Evolutionary conservation across 2,329 filamentous ascomycete genomes (phyloP), one percentile per base, ranked within the genome.

Genomic region (Coleophoma cylindrospora): DNA sequence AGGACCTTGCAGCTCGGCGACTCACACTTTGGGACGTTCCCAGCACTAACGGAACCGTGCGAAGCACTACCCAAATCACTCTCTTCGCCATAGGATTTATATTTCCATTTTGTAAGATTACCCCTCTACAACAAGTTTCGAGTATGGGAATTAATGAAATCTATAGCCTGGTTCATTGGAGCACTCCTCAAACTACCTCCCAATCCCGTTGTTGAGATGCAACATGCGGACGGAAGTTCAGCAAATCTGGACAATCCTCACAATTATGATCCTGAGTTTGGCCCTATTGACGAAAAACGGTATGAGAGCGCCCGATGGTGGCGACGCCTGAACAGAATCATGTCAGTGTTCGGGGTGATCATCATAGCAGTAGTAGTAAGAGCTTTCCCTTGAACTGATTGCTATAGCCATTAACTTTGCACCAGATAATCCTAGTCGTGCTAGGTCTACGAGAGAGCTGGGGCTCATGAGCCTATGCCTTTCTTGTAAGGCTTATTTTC

Each of bases 31-130:
- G 89, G 87, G 81, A 84, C 53, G 83, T 89, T 1, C 89, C 89
- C 1, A 84, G 83, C 1, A 70, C 79, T 10, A 69, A 79, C 3
- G 80, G 83, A 37, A 80, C 78, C 34, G 76, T 79, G 14, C 79
- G 80, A 55, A 79, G 87, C 54, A 91, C 91, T 62, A 70, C 83
- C 43, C 90, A 95, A 66, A 77, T 92, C 32, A 72, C 86, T 47
- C 72, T 89, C 45, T 95, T 95, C 68, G 81, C 84, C 49, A 40
- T 86, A 43, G 90, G 90, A 21, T 95, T 95, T 62, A 71, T 92
- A 43, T 81, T 90, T 61, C 90, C 89, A 6, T 76, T 90, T 53
- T 75, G 83, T 86, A 70, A 68, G 81, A 67, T 27, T 27, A 5
- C 27, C 9, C 27, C 27, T 27, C 27, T 27, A 27, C 27, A 27